A percentile compares a stretch with the other conserved stretches of the same genome.
phyloP scores from a whole-genome alignment of 1,284 basidiomycete species.

The Porodaedalea pini region DNA sequence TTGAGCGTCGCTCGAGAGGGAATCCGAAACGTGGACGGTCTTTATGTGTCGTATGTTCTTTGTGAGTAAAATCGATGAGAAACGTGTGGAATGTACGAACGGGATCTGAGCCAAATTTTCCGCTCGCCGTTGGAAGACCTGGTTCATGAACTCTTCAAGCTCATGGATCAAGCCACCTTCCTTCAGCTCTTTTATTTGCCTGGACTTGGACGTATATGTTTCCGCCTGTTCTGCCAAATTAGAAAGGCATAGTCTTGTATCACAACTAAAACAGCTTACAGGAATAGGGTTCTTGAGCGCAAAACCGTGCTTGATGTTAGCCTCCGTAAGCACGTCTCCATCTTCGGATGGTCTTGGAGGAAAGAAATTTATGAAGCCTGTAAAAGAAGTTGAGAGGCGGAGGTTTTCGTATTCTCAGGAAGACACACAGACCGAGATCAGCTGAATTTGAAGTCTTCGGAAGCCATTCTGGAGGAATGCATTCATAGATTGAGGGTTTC shows the following conservation, averaged over 20 bases:
- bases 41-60: slow-evolving; percentile 30
- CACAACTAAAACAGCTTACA: slow-evolving; percentile 37
- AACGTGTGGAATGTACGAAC: slow-evolving; percentile 43
- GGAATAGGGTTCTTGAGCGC: slow-evolving; percentile 55
- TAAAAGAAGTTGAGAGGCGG: slow-evolving; percentile 13
- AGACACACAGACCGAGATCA: slow-evolving; percentile 54
- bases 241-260: not conserved
- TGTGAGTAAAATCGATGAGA: not conserved
- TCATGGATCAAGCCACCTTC: slow-evolving; percentile 56
- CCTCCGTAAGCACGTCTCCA: slow-evolving; percentile 79
- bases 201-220: slow-evolving; percentile 54
- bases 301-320: slow-evolving; percentile 80
- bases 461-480: slow-evolving; percentile 69
- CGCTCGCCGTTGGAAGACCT: slow-evolving; percentile 66
- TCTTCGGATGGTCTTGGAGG: slow-evolving; percentile 81
- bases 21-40: slow-evolving; percentile 75
- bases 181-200: slow-evolving; percentile 49
- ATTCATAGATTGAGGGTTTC: slow-evolving; percentile 56
- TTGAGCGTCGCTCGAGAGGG: slow-evolving; percentile 88
- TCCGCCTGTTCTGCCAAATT: slow-evolving; percentile 53
- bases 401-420: not conserved
- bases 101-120: slow-evolving; percentile 55
- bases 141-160: slow-evolving; percentile 77
- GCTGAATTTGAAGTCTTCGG: slow-evolving; percentile 59
- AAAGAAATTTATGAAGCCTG: slow-evolving; percentile 84